Conservation (phyloP, 768 basidiomycete genomes). For the Agaricus sinodeliciosus region DNA sequence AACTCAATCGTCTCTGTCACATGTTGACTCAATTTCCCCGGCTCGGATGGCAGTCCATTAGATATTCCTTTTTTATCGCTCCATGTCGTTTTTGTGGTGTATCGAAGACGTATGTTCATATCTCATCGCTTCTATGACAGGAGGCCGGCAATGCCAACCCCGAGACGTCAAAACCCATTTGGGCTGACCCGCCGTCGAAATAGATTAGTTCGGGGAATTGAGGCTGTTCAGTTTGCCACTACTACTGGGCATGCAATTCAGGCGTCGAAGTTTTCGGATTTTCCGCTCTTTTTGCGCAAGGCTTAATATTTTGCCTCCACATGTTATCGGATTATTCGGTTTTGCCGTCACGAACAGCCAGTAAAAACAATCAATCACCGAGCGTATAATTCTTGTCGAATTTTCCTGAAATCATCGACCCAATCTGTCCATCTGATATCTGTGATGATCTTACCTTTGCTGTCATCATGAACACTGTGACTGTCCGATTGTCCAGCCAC, state of each 20-base stretch:
- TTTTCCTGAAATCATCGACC: not conserved
- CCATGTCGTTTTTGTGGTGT: slow-evolving; percentile 5
- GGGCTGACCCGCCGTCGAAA: slow-evolving; percentile 25
- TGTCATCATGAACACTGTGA: not conserved
- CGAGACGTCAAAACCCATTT: slow-evolving; percentile 35
- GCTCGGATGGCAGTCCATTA: no score
- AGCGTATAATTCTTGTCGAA: no score
- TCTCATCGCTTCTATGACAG: slow-evolving; percentile 14
- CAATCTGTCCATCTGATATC: slow-evolving; percentile 5
- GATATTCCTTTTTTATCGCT: no score
- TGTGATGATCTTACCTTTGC: slow-evolving; percentile 2
- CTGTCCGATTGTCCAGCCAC: not conserved
- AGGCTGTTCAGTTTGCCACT: not conserved
- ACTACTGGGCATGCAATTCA: not conserved
- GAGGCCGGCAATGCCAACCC: slow-evolving; percentile 22
- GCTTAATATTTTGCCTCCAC: no score
- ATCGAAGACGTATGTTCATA: not conserved
- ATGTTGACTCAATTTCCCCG: no score
- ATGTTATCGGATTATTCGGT: no score
- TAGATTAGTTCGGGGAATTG: not conserved
- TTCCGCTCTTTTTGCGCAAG: no score
- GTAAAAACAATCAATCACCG: not conserved
- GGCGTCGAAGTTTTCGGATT: not conserved
- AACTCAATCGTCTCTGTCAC: no score
- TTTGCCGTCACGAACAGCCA: not conserved